Percentiles rank a stretch among this genome's conserved stretches.
Conservation (phyloP, 2,329 filamentous ascomycete species). For the Penicillium sclerotigenum region DNA sequence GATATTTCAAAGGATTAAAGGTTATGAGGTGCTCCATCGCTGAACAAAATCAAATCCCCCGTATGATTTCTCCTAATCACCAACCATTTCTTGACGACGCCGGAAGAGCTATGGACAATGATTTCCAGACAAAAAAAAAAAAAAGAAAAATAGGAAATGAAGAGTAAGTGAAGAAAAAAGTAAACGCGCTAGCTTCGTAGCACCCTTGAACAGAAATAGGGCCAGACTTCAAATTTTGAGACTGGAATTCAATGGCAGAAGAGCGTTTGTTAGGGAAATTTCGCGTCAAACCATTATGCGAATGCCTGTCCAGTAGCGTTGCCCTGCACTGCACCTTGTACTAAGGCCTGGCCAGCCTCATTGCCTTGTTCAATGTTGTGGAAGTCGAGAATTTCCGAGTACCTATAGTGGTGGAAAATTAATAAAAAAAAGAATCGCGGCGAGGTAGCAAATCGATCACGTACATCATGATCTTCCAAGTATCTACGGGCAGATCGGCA, state of each 20-base stretch:
- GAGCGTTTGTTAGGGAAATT: not conserved
- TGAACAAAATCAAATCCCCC: constrained; percentile 8
- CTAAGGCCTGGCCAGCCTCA: constrained; percentile 32
- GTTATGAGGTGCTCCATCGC: constrained; percentile 6
- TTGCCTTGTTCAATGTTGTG: constrained; percentile 74
- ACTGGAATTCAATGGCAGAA: constrained; percentile 7
- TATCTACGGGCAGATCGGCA: constrained; percentile 92
- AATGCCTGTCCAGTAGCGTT: constrained; percentile 22
- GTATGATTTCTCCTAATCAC: constrained; percentile 20
- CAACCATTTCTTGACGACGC: constrained; percentile 27
- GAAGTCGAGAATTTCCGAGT: constrained; percentile 97
- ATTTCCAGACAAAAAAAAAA: constrained; percentile 18
- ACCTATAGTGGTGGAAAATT: constrained; percentile 58
- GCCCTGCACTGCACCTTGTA: constrained; percentile 24
- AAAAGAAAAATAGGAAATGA: constrained; percentile 10
- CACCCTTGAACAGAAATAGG: constrained; percentile 20
- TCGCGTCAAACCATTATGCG: constrained; percentile 19
- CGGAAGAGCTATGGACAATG: constrained; percentile 27
- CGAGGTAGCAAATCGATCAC: constrained; percentile 30
- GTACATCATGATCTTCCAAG: constrained; percentile 99
- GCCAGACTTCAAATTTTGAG: constrained; percentile 18
- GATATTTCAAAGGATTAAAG: not conserved
- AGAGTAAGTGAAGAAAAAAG: constrained; percentile 2
- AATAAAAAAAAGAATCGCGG: constrained; percentile 2
- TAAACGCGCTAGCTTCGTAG: constrained; percentile 16